A percentile compares a stretch with the other conserved stretches of the same genome.
Conservation (phyloP, 768 basidiomycete genomes). For the Boletus edulis region DNA sequence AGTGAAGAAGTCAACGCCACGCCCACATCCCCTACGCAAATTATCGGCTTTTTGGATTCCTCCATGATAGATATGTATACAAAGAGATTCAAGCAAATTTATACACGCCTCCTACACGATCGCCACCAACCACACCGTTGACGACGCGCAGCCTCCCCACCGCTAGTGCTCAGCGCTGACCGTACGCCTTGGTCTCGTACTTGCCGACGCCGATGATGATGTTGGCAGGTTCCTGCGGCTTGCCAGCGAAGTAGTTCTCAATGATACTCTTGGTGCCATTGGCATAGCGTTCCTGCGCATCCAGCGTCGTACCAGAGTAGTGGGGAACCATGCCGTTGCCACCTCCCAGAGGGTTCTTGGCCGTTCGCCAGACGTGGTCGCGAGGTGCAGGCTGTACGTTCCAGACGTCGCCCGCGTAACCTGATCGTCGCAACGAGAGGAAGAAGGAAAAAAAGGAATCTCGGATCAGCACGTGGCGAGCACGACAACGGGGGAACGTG, state of each 20-base stretch:
- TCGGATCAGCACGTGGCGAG: not conserved
- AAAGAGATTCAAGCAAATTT: too few relatives aligned
- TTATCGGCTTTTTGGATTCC: not conserved
- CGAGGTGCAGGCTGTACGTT: conserved; percentile 83
- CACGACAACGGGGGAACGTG: not conserved
- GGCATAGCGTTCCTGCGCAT: conserved; percentile 87
- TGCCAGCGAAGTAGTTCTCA: conserved; percentile 60
- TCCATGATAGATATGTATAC: not conserved
- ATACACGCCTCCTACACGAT: not conserved
- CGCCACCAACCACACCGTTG: not conserved
- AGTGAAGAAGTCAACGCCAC: too few relatives aligned
- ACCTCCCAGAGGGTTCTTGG: conserved; percentile 76
- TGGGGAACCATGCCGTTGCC: conserved; percentile 92
- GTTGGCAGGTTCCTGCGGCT: conserved; percentile 74
- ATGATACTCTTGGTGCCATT: conserved; percentile 67
- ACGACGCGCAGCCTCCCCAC: not conserved
- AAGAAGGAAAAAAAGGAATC: not conserved
- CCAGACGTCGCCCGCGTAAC: conserved; percentile 68
- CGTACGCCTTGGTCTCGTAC: conserved; percentile 48
- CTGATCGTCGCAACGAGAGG: not conserved
- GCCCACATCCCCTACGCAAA: too few relatives aligned
- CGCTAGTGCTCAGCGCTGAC: conserved; percentile 15
- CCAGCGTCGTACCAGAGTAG: conserved; percentile 86
- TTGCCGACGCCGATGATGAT: conserved; percentile 71
- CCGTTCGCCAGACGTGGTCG: conserved; percentile 83